Evolutionary conservation across 2,329 filamentous ascomycete species (phyloP).

Genomic region (Dendrostoma leiphaemia): DNA sequence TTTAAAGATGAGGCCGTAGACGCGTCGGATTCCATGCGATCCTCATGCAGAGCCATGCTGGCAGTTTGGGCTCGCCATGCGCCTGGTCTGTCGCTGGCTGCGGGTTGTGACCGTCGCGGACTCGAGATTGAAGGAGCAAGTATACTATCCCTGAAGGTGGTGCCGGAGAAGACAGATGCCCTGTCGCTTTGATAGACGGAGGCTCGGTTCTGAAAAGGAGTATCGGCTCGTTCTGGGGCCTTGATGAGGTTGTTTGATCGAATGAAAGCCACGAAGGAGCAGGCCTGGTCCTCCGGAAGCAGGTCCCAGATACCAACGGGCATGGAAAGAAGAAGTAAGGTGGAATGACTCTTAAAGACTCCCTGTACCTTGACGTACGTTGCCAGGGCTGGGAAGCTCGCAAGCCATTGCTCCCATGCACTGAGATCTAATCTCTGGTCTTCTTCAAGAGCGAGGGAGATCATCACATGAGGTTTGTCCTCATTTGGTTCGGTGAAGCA

Average conservation of each 20-base stretch:
- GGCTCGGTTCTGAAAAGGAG: background rate
- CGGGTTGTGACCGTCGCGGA: slow-evolving; percentile 8
- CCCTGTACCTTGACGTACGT: slow-evolving; percentile 61
- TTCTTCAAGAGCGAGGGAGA: slow-evolving; percentile 57
- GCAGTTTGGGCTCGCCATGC: slow-evolving; percentile 18
- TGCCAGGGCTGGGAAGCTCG: slow-evolving; percentile 53
- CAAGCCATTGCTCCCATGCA: slow-evolving; percentile 58
- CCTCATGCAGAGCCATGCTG: background rate
- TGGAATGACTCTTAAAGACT: slow-evolving; percentile 61
- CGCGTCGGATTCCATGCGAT: background rate
- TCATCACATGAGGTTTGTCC: slow-evolving; percentile 59
- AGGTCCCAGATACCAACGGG: slow-evolving; percentile 61
- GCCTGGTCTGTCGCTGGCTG: slow-evolving; percentile 1
- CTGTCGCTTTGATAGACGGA: slow-evolving; percentile 20
- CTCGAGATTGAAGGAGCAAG: slow-evolving; percentile 20
- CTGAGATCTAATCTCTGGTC: slow-evolving; percentile 56
- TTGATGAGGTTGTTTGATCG: slow-evolving; percentile 53
- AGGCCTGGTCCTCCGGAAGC: slow-evolving; percentile 55
- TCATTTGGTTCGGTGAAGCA: slow-evolving; percentile 45
- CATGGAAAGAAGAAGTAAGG: slow-evolving; percentile 54
- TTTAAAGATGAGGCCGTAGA: background rate
- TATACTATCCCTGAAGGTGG: slow-evolving; percentile 26
- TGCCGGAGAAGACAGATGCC: slow-evolving; percentile 29
- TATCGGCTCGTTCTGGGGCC: slow-evolving; percentile 25
- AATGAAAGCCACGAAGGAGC: slow-evolving; percentile 58